Conservation (phyloP, 1,139 yeast species). For the Nematodospora anomalae region DNA sequence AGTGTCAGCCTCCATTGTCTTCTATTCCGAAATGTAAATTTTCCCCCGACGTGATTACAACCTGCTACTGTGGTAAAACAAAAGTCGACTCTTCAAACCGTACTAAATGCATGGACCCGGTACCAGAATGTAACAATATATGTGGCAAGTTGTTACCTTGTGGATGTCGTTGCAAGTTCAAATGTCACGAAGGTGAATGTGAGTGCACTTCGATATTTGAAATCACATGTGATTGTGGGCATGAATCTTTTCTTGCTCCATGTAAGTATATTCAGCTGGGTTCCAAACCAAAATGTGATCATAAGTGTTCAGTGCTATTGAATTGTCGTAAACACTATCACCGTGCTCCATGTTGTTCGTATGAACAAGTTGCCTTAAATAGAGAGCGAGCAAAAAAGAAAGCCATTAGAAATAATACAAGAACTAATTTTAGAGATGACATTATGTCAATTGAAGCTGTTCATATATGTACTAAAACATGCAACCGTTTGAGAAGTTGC, state of each 20-base stretch:
- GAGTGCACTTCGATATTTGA: slow-evolving; percentile 54
- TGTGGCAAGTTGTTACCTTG: slow-evolving; percentile 69
- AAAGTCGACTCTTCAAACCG: slow-evolving; percentile 34
- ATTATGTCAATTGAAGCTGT: slow-evolving; percentile 67
- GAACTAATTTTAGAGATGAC: slow-evolving; percentile 40
- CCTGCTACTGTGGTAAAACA: slow-evolving; percentile 77
- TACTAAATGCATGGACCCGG: slow-evolving; percentile 65
- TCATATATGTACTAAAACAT: slow-evolving; percentile 73
- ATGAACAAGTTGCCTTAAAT: slow-evolving; percentile 59
- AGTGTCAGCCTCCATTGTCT: slow-evolving; percentile 62
- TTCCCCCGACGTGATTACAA: slow-evolving; percentile 56
- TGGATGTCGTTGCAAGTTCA: slow-evolving; percentile 68
- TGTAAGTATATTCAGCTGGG: slow-evolving; percentile 58
- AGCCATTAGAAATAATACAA: slow-evolving; percentile 43
- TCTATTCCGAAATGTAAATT: slow-evolving; percentile 54
- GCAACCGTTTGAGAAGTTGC: slow-evolving; percentile 68
- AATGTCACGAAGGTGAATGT: slow-evolving; percentile 80
- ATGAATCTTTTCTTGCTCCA: slow-evolving; percentile 55
- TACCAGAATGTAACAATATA: slow-evolving; percentile 66
- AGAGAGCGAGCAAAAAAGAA: slow-evolving; percentile 62
- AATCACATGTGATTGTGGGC: slow-evolving; percentile 54
- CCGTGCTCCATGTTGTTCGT: slow-evolving; percentile 64
- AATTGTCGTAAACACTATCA: slow-evolving; percentile 86
- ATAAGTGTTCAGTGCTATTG: slow-evolving; percentile 72
- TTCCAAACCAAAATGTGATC: slow-evolving; percentile 60